Evolutionary conservation across 495 filamentous ascomycete genomes (phyloP).

Genomic region (Neurospora africana): DNA sequence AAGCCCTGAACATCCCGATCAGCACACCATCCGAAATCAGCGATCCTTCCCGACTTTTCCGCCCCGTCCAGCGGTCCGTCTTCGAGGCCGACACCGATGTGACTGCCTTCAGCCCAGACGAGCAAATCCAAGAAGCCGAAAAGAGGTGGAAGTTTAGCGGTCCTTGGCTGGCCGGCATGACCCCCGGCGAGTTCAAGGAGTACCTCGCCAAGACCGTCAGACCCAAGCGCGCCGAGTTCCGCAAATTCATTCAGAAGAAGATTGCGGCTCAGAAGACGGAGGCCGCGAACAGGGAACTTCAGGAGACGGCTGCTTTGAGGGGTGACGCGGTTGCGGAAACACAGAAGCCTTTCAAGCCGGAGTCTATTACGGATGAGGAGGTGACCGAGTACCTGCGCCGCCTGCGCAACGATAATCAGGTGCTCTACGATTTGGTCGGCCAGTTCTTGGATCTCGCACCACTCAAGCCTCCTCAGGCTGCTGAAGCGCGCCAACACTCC

Average conservation of each 20-base stretch:
- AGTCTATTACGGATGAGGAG: constrained; percentile 48
- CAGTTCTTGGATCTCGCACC: constrained; percentile 48
- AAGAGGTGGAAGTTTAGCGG: constrained; percentile 66
- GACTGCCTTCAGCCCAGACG: constrained; percentile 28
- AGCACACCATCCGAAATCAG: constrained; percentile 34
- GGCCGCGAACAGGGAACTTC: constrained; percentile 16
- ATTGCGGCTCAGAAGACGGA: constrained; percentile 35
- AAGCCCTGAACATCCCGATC: constrained; percentile 51
- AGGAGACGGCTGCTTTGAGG: constrained; percentile 35
- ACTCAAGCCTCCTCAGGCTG: constrained; percentile 12
- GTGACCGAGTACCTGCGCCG: constrained; percentile 49
- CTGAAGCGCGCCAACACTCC: background rate
- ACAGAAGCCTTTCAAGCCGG: constrained; percentile 16
- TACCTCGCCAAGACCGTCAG: constrained; percentile 55
- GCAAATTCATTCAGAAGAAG: constrained; percentile 43
- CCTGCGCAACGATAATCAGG: constrained; percentile 41
- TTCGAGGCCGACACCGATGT: constrained; percentile 49
- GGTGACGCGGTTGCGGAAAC: constrained; percentile 26
- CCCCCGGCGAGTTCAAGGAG: constrained; percentile 55
- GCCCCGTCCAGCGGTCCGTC: constrained; percentile 29
- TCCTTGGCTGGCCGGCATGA: constrained; percentile 73
- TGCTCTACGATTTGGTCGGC: constrained; percentile 37
- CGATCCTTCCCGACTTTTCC: constrained; percentile 3
- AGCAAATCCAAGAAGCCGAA: constrained; percentile 19
- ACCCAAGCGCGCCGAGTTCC: constrained; percentile 50